Percentiles rank a stretch among this genome's conserved stretches.
phyloP scores from a whole-genome alignment of 2,329 filamentous ascomycete species.

The Periconia digitata region DNA sequence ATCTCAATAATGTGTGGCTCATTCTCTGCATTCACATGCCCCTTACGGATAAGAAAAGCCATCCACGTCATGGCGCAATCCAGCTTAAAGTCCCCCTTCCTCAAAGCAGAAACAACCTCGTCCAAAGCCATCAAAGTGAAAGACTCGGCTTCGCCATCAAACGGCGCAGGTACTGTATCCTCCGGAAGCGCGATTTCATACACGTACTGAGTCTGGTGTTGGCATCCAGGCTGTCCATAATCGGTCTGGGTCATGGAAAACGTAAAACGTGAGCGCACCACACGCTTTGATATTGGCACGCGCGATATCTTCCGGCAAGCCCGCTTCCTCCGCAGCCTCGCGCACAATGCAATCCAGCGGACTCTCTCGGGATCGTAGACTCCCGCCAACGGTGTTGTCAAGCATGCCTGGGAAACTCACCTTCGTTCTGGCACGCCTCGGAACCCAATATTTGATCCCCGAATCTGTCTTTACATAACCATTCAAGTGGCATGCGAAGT shows the following conservation, averaged over 20 bases:
- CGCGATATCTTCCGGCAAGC: not conserved
- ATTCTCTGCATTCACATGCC: too few species aligned
- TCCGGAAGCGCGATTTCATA: not conserved
- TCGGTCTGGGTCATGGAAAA: not conserved
- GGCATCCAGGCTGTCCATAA: not conserved
- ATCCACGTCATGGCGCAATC: too few species aligned
- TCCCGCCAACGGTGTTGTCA: not conserved
- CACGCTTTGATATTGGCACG: not conserved
- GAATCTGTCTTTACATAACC: not conserved
- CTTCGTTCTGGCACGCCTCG: not conserved
- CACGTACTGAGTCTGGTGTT: not conserved
- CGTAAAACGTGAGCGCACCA: too few species aligned
- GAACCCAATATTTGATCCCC: not conserved
- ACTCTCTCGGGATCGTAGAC: not conserved
- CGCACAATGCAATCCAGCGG: not conserved
- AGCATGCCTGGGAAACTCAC: not conserved
- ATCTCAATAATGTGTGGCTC: too few species aligned
- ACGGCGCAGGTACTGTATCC: too few species aligned
- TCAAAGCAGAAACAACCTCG: too few species aligned
- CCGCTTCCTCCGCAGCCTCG: not conserved
- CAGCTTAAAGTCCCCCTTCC: too few species aligned
- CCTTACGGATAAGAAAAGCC: too few species aligned
- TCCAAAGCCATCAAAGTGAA: too few species aligned
- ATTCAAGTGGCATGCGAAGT: not conserved
- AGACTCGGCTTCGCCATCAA: too few species aligned